These are phyloP conservation scores for Carex myosuroides DNA, from an alignment of 176 grass and related monocot species.

Conservation along the genomic window DNA sequence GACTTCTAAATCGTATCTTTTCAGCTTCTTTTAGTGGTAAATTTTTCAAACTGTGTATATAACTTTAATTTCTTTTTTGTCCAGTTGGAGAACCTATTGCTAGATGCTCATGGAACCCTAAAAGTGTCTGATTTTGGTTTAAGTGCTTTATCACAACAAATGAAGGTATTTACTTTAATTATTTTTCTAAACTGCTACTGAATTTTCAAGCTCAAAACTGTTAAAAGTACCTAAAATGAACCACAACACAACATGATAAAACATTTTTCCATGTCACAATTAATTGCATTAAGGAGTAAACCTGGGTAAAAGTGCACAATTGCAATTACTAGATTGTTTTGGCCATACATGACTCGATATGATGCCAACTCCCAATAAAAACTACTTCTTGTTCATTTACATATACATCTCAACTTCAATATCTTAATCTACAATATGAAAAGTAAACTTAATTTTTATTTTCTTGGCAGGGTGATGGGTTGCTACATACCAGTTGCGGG, in stretches of 20 bases:
- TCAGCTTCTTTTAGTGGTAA: constrained; percentile 11
- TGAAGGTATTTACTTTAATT: constrained; percentile 47
- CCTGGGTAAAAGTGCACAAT: neutral
- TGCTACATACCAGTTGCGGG: constrained; percentile 98
- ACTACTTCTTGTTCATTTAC: neutral
- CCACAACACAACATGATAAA: neutral
- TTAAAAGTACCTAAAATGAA: neutral
- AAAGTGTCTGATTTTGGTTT: constrained; percentile 98
- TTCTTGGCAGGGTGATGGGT: constrained; percentile 60
- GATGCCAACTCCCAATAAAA: neutral
- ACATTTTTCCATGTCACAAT: neutral
- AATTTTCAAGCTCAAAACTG: neutral
- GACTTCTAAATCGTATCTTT: neutral
- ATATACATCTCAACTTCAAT: neutral
- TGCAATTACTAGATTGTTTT: neutral
- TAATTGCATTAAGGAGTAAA: neutral
- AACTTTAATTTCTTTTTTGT: constrained; percentile 24
- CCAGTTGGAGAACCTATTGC: constrained; percentile 95
- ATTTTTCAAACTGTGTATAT: constrained; percentile 12
- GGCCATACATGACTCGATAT: neutral
- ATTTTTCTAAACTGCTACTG: neutral
- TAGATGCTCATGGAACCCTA: constrained; percentile 77
- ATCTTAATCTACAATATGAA: constrained; percentile 9
- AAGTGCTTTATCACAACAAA: constrained; percentile 91
- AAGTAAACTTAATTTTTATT: constrained; percentile 7